Base-by-base conservation (phyloP, 345 rosid genomes). In the Clarkia xantiana region DNA sequence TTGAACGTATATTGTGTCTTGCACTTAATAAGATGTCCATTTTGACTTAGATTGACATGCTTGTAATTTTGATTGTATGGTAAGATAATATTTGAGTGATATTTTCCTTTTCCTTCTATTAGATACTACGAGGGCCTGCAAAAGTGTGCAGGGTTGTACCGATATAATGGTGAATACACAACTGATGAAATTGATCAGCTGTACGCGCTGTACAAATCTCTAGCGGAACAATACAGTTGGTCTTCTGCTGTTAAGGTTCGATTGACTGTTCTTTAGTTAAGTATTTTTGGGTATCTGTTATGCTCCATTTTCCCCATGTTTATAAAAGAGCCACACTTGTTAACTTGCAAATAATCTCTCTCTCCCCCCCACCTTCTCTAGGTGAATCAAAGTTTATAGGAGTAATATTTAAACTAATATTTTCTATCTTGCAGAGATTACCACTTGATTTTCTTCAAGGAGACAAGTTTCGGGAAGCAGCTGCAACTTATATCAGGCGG, bases 371-470 rank as follows among this genome's bases (percentile, higher is more conserved):
- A 29, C 36, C 36, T 0, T 2, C 36, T 5, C 36, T n/a, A 29
- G 36, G 36, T 29, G 36, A 29, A 29, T 29, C 36, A 29, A 29
- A 7, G 36, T 29, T 7, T 29, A 29, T 29, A 29, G 4, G 36
- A 39, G 42, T 40, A 13, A 22, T 34, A 25, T 54, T 50, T 47
- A 45, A 53, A 19, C 39, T 70, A 22, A 22, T 56, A 10, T 51
- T 44, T 16, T 58, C 11, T 44, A 52, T 39, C 47, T 68, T 68
- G 55, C 52, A 87, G 97, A 84, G 99, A 66, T 84, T 93, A 68
- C 97, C 99, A 0, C 83, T 93, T 59, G 95, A 93, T 79, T 93
- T 93, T 71, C 80, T 87, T 51, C 87, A 74, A 84, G 87, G 79
- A 48, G 76, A 84, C 52, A 67, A 68, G 54, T 87, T 93, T 59